Evolutionary conservation across 164 flowering plant species (phyloP).

Genomic region (Hamamelis virginiana): DNA sequence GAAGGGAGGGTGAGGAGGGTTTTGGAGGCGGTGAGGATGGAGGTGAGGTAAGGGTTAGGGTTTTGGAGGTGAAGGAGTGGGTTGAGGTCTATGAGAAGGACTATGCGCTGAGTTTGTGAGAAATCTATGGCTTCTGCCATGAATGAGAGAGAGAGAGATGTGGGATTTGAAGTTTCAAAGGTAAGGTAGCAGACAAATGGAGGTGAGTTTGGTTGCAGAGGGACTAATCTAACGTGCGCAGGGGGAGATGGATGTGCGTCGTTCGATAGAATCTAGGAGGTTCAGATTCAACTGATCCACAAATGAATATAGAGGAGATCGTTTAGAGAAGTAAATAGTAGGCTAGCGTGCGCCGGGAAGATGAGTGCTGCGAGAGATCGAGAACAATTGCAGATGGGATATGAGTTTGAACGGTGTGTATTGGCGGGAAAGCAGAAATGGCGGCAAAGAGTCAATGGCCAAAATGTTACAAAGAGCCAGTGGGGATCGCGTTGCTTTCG

Average conservation of each 20-base stretch:
- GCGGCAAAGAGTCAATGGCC: too few relatives aligned
- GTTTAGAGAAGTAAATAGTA: too few relatives aligned
- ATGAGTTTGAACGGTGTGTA: background rate
- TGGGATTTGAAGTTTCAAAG: slow-evolving; percentile 7
- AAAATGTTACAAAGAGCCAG: too few relatives aligned
- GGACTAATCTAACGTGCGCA: slow-evolving; percentile 1
- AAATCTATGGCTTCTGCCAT: slow-evolving; percentile 22
- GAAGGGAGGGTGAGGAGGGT: slow-evolving; percentile 51
- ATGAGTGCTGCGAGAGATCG: background rate
- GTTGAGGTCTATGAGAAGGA: slow-evolving; percentile 77
- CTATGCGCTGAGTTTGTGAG: slow-evolving; percentile 61
- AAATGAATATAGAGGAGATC: too few relatives aligned
- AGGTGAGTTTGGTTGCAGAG: background rate
- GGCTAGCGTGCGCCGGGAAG: background rate
- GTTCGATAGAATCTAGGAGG: too few relatives aligned
- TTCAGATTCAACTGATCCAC: too few relatives aligned
- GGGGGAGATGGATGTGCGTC: background rate
- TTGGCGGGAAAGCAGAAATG: slow-evolving; percentile 6
- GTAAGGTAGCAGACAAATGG: slow-evolving; percentile 5
- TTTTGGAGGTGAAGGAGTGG: slow-evolving; percentile 47
- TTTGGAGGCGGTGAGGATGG: slow-evolving; percentile 44
- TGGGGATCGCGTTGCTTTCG: too few relatives aligned
- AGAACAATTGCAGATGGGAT: too few relatives aligned
- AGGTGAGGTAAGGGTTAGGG: slow-evolving; percentile 51
- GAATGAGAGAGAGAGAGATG: background rate